These are phyloP conservation scores for Pestalotiopsis sp. DNA, from an alignment of 2,329 filamentous ascomycete species.

Conservation along the genomic window DNA sequence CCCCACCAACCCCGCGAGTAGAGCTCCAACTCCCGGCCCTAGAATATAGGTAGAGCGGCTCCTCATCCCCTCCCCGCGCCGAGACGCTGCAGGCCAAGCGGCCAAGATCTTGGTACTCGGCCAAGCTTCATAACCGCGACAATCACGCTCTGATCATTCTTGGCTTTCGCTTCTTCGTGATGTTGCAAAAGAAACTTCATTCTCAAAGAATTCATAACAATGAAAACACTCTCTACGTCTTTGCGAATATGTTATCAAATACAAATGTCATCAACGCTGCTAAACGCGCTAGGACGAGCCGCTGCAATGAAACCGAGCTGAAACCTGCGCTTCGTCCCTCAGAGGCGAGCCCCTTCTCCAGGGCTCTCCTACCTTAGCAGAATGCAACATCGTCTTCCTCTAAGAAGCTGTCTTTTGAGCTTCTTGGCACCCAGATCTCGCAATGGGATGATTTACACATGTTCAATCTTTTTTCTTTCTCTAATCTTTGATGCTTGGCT, in stretches of 20 bases:
- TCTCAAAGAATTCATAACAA: not conserved
- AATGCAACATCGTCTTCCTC: not conserved
- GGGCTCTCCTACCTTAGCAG: not conserved
- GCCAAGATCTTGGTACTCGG: not conserved
- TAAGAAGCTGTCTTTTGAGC: not conserved
- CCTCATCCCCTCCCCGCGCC: not conserved
- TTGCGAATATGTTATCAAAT: not conserved
- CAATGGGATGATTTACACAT: not conserved
- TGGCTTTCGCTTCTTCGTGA: not conserved
- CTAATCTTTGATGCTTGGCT: not conserved
- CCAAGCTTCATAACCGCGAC: not conserved
- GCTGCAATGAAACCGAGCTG: slow-evolving; percentile 10
- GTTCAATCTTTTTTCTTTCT: not conserved
- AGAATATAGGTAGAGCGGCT: not conserved
- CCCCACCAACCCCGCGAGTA: not conserved
- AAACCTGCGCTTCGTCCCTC: slow-evolving; percentile 2
- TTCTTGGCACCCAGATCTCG: not conserved
- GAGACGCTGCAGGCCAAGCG: not conserved
- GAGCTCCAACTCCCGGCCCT: too few species aligned
- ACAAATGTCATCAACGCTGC: not conserved
- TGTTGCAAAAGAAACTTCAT: not conserved
- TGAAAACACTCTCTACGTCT: not conserved
- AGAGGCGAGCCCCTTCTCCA: not conserved
- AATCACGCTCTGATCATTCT: not conserved
- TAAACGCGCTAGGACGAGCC: not conserved